Base-by-base conservation (phyloP, 345 rosid genomes). In the Reutealis trisperma region DNA sequence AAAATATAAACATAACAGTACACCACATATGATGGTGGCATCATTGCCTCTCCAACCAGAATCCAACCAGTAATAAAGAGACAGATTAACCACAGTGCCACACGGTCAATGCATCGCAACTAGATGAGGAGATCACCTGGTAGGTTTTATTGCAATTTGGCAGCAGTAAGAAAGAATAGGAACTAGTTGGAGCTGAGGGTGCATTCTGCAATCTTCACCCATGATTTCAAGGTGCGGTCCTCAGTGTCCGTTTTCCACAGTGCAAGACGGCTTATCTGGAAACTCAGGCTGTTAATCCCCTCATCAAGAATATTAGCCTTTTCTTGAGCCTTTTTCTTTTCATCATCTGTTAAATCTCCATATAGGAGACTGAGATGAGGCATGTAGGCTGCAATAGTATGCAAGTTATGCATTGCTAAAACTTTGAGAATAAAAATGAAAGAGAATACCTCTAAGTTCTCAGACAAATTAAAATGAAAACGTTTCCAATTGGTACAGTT, bases 351-450 rank as follows among this genome's bases (percentile, higher is more conserved):
- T 57, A 91, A 86, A 85, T 93, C 91, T 1, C 86, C 90, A 49
- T 94, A 94, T 22, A 92, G 86, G 52, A 92, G 83, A 85, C 98
- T 94, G 76, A 89, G 73, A 86, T 91, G 98, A 14, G 97, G 98
- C 98, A 94, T 94, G 81, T 91, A 91, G 55, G 93, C 97, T 94
- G 85, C 87, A 45, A 77, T 0, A n/a, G 63, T 32, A 57, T 24
- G 2, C 51, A 41, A 67, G 8, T 3, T 6, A 49, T 69, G 30
- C 62, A 77, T 64, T 14, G 30, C 52, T 7, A 30, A 34, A 63
- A 67, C 8, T 42, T 57, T 47, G 4, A 19, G 37, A 5, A 12
- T 54, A 68, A 57, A 1, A 25, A 55, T 14, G 18, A 27, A 61
- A 41, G 57, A n/a, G n/a, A 58, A 45, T 11, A 44, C 21, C 8